Percentiles rank a stretch among this genome's conserved stretches.
These are phyloP conservation scores for Macrotyloma uniflorum DNA, from an alignment of 306 rosid species.

Conservation along the genomic window DNA sequence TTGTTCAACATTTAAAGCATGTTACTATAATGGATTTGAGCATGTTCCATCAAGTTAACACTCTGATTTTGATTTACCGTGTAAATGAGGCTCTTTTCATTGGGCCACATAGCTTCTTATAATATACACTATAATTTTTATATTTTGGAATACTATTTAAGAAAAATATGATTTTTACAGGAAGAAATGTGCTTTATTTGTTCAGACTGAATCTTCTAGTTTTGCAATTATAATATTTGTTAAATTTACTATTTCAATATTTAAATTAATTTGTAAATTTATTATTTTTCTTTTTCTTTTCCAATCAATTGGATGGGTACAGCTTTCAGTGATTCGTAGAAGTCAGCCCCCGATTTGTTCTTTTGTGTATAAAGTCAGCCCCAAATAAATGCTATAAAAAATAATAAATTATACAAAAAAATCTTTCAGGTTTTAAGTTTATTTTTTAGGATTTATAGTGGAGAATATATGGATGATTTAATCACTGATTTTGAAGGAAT, in stretches of 20 bases:
- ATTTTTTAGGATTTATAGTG: too few species aligned
- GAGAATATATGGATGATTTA: too few species aligned
- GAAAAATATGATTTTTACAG: too few species aligned
- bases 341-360: neutral
- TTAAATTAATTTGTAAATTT: neutral
- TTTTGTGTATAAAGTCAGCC: neutral
- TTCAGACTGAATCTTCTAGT: neutral
- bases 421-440: too few species aligned
- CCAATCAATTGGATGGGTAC: conserved; percentile 11
- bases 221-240: neutral
- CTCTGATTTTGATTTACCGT: conserved; percentile 18
- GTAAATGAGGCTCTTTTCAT: neutral
- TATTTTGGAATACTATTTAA: too few species aligned
- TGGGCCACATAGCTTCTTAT: neutral
- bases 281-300: neutral
- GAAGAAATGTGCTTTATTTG: too few species aligned
- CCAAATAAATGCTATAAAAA: neutral
- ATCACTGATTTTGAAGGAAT: too few species aligned
- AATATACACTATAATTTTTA: too few species aligned
- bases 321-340: neutral
- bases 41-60: neutral
- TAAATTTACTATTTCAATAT: neutral
- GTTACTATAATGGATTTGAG: neutral
- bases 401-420: too few species aligned
- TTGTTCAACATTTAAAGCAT: neutral